phyloP scores from a whole-genome alignment of 2,329 filamentous ascomycete species.

The Tympanopsis confertula region DNA sequence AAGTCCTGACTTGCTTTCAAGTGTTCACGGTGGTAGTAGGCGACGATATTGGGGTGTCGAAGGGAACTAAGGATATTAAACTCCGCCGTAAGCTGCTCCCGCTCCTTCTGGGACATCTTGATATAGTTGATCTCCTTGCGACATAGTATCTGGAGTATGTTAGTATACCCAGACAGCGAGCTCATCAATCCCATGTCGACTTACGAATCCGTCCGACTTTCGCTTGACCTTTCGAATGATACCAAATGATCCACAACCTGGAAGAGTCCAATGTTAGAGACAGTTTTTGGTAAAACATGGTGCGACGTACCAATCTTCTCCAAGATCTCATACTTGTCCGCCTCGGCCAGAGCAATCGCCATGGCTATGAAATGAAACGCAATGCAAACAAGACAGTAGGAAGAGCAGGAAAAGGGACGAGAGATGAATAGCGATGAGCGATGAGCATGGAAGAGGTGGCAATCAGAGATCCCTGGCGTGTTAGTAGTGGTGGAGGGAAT shows the following conservation, averaged over 20 bases:
- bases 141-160: conserved; percentile 55
- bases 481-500: neutral
- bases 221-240: conserved; percentile 90
- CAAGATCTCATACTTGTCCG: conserved; percentile 85
- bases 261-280: conserved; percentile 3
- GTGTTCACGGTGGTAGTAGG: conserved; percentile 94
- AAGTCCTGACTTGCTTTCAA: conserved; percentile 85
- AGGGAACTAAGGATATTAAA: conserved; percentile 93
- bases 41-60: conserved; percentile 90
- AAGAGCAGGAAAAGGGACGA: conserved; percentile 3
- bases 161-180: too few relatives aligned
- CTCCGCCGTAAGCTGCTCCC: conserved; percentile 89
- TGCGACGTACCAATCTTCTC: conserved; percentile 78
- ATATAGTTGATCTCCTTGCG: conserved; percentile 98
- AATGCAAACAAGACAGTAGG: conserved; percentile 4
- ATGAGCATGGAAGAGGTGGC: conserved; percentile 1
- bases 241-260: conserved; percentile 94
- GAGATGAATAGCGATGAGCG: conserved; percentile 1
- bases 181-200: too few relatives aligned
- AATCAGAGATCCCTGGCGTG: neutral
- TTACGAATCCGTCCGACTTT: conserved; percentile 64
- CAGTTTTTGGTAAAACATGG: conserved; percentile 2
- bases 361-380: conserved; percentile 17
- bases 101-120: conserved; percentile 94
- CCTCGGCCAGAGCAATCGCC: conserved; percentile 31